These are phyloP conservation scores for Xylaria acuta DNA, from an alignment of 495 filamentous ascomycete genomes.

Conservation along the genomic window DNA sequence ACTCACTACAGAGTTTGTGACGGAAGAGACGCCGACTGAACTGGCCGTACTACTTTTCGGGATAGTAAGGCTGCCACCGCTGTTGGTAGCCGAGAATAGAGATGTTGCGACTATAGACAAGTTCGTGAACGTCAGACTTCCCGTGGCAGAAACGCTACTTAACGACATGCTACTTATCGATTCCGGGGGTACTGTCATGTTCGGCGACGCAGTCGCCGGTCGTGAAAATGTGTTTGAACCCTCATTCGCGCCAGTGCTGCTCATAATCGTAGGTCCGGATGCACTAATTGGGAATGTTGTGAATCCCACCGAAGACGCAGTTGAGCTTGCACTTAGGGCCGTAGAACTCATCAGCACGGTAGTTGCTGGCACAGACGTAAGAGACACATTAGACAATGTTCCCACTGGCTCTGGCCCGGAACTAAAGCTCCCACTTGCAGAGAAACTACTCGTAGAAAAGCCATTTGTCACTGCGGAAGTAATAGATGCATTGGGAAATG, in stretches of 20 bases:
- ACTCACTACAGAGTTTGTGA: background rate
- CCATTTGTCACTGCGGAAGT: background rate
- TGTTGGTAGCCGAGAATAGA: slow-evolving; percentile 18
- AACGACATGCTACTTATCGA: slow-evolving; percentile 28
- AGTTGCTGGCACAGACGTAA: slow-evolving; percentile 23
- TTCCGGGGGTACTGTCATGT: slow-evolving; percentile 19
- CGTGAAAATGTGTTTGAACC: background rate
- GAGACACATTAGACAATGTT: slow-evolving; percentile 5
- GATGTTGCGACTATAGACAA: slow-evolving; percentile 21
- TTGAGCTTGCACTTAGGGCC: background rate
- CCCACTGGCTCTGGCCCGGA: slow-evolving; percentile 10
- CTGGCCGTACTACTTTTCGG: background rate
- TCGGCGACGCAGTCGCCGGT: background rate
- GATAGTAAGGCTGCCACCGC: background rate
- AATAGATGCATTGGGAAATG: background rate
- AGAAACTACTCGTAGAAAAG: background rate
- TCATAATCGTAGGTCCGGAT: background rate
- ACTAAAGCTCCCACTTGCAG: background rate
- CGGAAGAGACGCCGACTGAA: background rate
- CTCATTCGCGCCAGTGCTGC: background rate
- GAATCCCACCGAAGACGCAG: background rate
- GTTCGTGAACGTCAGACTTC: slow-evolving; percentile 26
- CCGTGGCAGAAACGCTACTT: slow-evolving; percentile 33
- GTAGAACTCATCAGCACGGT: background rate
- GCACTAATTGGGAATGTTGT: background rate